Percentiles rank a stretch among this genome's conserved stretches.
Conservation (phyloP, 495 filamentous ascomycete genomes). For the Talaromyces adpressus region DNA sequence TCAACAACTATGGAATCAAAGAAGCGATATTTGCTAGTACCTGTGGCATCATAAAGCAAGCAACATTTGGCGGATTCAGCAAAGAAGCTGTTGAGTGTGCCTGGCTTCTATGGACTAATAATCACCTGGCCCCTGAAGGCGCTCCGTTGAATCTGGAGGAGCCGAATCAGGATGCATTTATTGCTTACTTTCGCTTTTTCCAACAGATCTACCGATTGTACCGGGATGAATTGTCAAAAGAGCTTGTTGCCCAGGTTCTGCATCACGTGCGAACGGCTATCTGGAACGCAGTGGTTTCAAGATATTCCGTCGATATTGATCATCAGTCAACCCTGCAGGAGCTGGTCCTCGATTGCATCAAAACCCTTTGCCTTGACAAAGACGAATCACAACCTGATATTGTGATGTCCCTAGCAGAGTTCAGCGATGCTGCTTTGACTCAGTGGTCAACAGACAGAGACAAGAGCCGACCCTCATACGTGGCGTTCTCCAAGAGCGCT, state of each 20-base stretch:
- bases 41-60: slow-evolving; percentile 56
- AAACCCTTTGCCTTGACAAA: slow-evolving; percentile 62
- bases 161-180: slow-evolving; percentile 67
- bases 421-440: slow-evolving; percentile 57
- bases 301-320: slow-evolving; percentile 81
- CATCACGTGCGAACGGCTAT: slow-evolving; percentile 51
- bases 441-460: slow-evolving; percentile 28
- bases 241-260: slow-evolving; percentile 49
- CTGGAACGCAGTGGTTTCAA: slow-evolving; percentile 62
- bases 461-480: slow-evolving; percentile 58
- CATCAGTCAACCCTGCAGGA: slow-evolving; percentile 71
- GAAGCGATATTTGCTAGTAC: slow-evolving; percentile 65
- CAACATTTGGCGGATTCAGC: slow-evolving; percentile 40
- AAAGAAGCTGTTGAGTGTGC: slow-evolving; percentile 51
- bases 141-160: slow-evolving; percentile 35
- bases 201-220: slow-evolving; percentile 78
- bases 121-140: slow-evolving; percentile 47
- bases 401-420: slow-evolving; percentile 58
- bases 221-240: slow-evolving; percentile 50
- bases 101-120: slow-evolving; percentile 68
- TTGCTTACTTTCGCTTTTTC: slow-evolving; percentile 71
- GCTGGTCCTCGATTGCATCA: slow-evolving; percentile 64
- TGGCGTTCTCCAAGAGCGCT: slow-evolving; percentile 74
- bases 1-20: slow-evolving; percentile 59
- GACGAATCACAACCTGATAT: slow-evolving; percentile 59